These are phyloP conservation scores for Neonectria ditissima DNA, from an alignment of 2,329 filamentous ascomycete genomes.

Conservation along the genomic window DNA sequence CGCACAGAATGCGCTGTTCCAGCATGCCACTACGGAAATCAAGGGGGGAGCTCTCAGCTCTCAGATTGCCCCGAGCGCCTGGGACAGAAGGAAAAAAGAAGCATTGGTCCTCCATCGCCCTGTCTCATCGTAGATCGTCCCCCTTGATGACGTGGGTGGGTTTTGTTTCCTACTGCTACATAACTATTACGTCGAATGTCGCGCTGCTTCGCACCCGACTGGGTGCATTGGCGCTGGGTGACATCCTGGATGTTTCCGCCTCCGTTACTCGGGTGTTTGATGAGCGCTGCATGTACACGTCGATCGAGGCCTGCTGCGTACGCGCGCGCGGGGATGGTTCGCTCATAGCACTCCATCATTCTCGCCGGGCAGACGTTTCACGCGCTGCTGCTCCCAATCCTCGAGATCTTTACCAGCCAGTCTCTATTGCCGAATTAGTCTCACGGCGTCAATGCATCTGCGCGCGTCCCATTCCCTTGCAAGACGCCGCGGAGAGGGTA, in stretches of 20 bases:
- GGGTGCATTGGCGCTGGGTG: conserved; percentile 6
- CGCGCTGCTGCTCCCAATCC: conserved; percentile 96
- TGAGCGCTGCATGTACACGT: conserved; percentile 5
- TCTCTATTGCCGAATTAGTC: conserved; percentile 43
- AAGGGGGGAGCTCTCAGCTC: neutral
- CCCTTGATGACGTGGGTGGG: conserved; percentile 14
- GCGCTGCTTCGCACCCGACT: neutral
- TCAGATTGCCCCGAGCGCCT: conserved; percentile 7
- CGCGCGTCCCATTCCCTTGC: neutral
- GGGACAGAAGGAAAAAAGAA: conserved; percentile 1
- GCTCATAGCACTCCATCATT: conserved; percentile 78
- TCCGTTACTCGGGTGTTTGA: conserved; percentile 5
- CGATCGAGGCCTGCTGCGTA: conserved; percentile 11
- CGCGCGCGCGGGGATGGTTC: conserved; percentile 22
- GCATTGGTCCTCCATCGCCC: neutral
- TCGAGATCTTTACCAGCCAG: conserved; percentile 87
- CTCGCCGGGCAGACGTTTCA: conserved; percentile 90
- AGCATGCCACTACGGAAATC: neutral
- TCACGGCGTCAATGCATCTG: neutral
- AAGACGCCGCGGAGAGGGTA: neutral
- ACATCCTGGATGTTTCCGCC: neutral
- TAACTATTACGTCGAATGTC: neutral
- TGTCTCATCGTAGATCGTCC: neutral
- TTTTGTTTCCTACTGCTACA: conserved; percentile 17
- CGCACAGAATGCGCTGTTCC: neutral